phyloP scores from a whole-genome alignment of 495 filamentous ascomycete genomes.

The Glonium stellatum region DNA sequence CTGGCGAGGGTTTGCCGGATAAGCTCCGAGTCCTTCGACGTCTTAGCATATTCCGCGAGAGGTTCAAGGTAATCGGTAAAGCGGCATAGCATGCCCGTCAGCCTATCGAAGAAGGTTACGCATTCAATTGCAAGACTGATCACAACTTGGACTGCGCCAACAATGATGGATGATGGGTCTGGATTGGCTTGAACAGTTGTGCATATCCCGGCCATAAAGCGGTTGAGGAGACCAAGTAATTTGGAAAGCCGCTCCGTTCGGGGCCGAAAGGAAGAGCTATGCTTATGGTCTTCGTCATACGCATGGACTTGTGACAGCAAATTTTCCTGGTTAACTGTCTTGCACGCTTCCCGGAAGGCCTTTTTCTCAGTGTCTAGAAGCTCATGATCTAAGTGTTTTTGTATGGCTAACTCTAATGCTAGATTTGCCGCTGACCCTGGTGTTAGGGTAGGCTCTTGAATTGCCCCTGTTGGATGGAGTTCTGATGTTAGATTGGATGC shows the following conservation, averaged over 20 bases:
- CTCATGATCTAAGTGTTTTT: slow-evolving; percentile 5
- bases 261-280: slow-evolving; percentile 5
- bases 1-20: slow-evolving; percentile 8
- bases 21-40: neutral
- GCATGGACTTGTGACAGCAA: slow-evolving; percentile 1
- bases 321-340: neutral
- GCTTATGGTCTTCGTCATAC: slow-evolving; percentile 8
- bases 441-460: no score
- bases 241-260: slow-evolving; percentile 2
- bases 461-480: no score
- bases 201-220: slow-evolving; percentile 7
- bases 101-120: slow-evolving; percentile 10
- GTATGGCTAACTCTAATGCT: slow-evolving; percentile 6
- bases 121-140: slow-evolving; percentile 11
- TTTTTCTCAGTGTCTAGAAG: slow-evolving; percentile 8
- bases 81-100: slow-evolving; percentile 15
- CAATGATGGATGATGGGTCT: slow-evolving; percentile 5
- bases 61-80: slow-evolving; percentile 10
- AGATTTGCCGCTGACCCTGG: no score
- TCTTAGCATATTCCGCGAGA: slow-evolving; percentile 8
- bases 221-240: slow-evolving; percentile 5
- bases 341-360: slow-evolving; percentile 6
- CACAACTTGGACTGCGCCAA: slow-evolving; percentile 6
- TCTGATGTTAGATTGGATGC: no score
- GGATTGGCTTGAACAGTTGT: slow-evolving; percentile 8